A percentile compares a stretch with the other conserved stretches of the same genome.
Evolutionary conservation across 371 early-diverging fungal species (phyloP).

Genomic region (Choanephora cucurbitarum): DNA sequence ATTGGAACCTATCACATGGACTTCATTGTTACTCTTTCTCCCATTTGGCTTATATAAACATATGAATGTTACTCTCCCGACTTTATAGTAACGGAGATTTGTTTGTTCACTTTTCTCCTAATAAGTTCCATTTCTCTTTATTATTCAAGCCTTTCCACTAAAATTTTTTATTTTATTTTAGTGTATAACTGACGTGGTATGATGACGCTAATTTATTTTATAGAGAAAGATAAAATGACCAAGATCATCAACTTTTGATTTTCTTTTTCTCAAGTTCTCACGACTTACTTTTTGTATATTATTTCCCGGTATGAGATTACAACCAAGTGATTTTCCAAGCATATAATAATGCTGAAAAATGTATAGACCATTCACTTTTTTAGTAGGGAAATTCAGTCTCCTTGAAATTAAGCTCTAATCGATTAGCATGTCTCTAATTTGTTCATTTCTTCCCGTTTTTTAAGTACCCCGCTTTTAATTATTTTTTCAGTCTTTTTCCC

Average conservation of each 20-base stretch:
- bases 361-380: too few species aligned
- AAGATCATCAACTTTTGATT: background rate
- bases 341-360: background rate
- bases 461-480: constrained; percentile 20
- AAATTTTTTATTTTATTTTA: too few species aligned
- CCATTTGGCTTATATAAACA: background rate
- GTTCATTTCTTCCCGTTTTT: constrained; percentile 3
- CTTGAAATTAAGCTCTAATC: background rate
- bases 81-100: background rate
- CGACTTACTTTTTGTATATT: constrained; percentile 3
- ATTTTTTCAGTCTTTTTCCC: constrained; percentile 22
- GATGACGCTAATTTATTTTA: background rate
- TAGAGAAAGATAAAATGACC: background rate
- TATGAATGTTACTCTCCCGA: background rate
- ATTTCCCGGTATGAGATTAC: constrained; percentile 6
- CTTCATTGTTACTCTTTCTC: constrained; percentile 1
- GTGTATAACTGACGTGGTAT: too few species aligned
- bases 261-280: constrained; percentile 5
- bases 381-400: too few species aligned
- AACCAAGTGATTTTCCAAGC: background rate
- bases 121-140: too few species aligned
- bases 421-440: background rate
- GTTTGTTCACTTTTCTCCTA: too few species aligned
- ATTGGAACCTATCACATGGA: constrained; percentile 14
- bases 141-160: too few species aligned